These are phyloP conservation scores for Leptographium procerum DNA, from an alignment of 2,329 filamentous ascomycete genomes.

Conservation along the genomic window DNA sequence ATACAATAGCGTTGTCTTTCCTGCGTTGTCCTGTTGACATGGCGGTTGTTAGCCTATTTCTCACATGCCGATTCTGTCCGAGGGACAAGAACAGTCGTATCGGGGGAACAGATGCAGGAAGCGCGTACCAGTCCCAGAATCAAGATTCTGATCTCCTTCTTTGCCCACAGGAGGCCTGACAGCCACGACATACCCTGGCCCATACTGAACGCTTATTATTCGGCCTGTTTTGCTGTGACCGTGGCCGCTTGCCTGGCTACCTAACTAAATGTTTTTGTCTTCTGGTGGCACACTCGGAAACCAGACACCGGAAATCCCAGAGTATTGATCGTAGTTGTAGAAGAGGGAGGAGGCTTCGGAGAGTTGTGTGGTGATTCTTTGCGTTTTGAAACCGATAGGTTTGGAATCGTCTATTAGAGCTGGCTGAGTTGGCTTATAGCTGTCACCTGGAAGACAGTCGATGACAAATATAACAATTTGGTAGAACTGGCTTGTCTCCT, in stretches of 20 bases:
- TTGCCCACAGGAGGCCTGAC: constrained; percentile 67
- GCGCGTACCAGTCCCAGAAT: constrained; percentile 73
- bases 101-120: not conserved
- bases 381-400: not conserved
- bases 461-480: not conserved
- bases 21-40: constrained; percentile 72
- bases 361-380: not conserved
- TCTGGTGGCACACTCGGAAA: not conserved
- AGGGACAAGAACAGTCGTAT: not conserved
- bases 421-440: not conserved
- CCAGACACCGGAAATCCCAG: not conserved
- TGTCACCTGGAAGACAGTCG: not conserved
- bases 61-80: not conserved
- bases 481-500: not conserved
- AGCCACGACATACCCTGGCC: constrained; percentile 57
- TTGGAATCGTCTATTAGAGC: not conserved
- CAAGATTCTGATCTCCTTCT: constrained; percentile 96
- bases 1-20: constrained; percentile 95
- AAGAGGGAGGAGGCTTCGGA: not conserved
- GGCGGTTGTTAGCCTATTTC: constrained; percentile 9
- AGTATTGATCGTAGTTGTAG: not conserved
- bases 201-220: constrained; percentile 32
- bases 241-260: not conserved
- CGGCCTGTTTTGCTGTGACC: not conserved
- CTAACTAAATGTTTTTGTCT: not conserved